Evolutionary conservation across 2,329 filamentous ascomycete species (phyloP).

Genomic region (Fusarium incarnatum): DNA sequence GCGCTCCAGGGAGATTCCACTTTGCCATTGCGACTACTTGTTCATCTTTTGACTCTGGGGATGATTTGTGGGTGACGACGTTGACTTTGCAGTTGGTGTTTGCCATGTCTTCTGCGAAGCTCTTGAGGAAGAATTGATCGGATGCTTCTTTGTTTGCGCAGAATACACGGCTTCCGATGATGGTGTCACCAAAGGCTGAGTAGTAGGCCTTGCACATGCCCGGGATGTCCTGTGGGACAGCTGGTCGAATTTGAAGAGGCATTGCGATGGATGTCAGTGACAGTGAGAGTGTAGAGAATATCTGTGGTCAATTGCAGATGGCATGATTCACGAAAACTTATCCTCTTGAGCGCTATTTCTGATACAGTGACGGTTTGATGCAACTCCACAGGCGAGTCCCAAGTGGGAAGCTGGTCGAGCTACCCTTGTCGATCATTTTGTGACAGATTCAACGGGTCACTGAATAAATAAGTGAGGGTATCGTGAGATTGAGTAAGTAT

Average conservation of each 20-base stretch:
- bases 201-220: conserved; percentile 58
- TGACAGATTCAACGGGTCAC: not conserved
- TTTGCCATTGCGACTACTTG: conserved; percentile 60
- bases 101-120: conserved; percentile 54
- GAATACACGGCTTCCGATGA: conserved; percentile 55
- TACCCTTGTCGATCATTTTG: conserved; percentile 17
- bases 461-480: not conserved
- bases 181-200: conserved; percentile 56
- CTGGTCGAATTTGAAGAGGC: conserved; percentile 52
- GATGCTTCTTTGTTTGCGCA: conserved; percentile 45
- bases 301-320: not conserved
- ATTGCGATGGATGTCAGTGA: conserved; percentile 22
- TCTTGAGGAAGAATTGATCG: conserved; percentile 52
- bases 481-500: not conserved
- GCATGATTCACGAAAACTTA: not conserved
- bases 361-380: not conserved
- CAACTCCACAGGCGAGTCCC: conserved; percentile 24
- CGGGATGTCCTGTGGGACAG: conserved; percentile 55
- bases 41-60: conserved; percentile 30
- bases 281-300: not conserved
- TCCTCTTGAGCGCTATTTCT: conserved; percentile 1
- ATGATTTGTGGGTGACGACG: conserved; percentile 52
- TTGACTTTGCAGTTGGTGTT: conserved; percentile 55
- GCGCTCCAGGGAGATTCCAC: conserved; percentile 55
- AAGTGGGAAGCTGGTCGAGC: conserved; percentile 4